phyloP scores from a whole-genome alignment of 352 stramenopile species.

The Globisporangium camurandrum region DNA sequence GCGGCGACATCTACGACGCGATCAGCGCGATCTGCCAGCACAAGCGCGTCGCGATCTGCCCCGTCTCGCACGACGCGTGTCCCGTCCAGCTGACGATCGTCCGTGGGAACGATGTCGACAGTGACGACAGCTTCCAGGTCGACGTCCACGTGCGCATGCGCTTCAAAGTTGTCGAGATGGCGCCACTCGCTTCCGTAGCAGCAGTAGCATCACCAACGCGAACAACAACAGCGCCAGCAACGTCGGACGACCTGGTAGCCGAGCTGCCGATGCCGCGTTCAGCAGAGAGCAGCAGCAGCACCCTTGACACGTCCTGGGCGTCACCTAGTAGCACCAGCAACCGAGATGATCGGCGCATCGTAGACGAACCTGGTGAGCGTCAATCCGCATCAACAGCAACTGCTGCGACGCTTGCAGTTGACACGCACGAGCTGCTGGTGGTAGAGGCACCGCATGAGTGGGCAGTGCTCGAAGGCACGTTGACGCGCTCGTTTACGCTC shows the following conservation, averaged over 20 bases:
- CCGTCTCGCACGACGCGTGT: conserved; percentile 52
- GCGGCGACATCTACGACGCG: conserved; percentile 75
- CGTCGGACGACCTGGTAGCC: no score
- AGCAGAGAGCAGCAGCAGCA: neutral
- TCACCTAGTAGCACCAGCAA: no score
- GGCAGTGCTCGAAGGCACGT: conserved; percentile 46
- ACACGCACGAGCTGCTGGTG: neutral
- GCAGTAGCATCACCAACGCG: neutral
- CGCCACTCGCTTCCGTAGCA: conserved; percentile 10
- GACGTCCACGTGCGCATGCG: conserved; percentile 63
- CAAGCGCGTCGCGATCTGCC: conserved; percentile 48
- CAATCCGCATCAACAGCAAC: no score
- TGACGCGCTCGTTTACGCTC: conserved; percentile 50
- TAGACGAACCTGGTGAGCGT: no score
- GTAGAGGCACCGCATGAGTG: conserved; percentile 29
- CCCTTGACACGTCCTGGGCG: no score
- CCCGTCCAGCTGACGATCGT: conserved; percentile 49
- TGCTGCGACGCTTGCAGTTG: no score
- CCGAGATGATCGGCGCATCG: no score
- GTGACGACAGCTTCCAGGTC: conserved; percentile 28
- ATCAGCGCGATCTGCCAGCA: conserved; percentile 71
- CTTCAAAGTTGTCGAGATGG: conserved; percentile 64
- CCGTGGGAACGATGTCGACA: conserved; percentile 12
- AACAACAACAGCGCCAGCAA: neutral
- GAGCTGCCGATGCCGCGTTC: neutral